These are phyloP conservation scores for Lactarius evosmus DNA, from an alignment of 768 basidiomycete genomes.

Conservation along the genomic window DNA sequence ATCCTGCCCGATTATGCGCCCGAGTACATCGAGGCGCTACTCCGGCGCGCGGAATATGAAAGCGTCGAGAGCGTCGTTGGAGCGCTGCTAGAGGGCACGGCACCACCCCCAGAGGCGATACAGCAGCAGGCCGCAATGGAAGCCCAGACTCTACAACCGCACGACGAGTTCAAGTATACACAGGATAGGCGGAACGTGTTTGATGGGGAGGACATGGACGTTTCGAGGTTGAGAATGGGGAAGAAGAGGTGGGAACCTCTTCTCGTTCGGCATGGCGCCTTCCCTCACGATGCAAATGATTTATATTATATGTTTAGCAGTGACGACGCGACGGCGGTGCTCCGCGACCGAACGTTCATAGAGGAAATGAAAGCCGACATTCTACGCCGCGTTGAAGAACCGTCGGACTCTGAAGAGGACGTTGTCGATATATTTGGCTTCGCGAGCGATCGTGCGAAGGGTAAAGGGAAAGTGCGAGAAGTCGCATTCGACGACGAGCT, in stretches of 20 bases:
- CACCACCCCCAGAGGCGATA: conserved; percentile 42
- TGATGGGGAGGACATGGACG: conserved; percentile 68
- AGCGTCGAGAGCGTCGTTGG: conserved; percentile 61
- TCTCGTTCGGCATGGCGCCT: not conserved
- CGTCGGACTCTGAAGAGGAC: conserved; percentile 56
- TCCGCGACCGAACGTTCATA: conserved; percentile 57
- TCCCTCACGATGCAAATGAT: conserved; percentile 1
- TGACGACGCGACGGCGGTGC: conserved; percentile 43
- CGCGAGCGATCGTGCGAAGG: conserved; percentile 20
- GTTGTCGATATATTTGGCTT: conserved; percentile 38
- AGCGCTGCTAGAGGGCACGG: conserved; percentile 73
- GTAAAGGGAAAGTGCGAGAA: conserved; percentile 31
- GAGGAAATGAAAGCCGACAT: conserved; percentile 83
- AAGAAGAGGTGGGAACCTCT: conserved; percentile 53
- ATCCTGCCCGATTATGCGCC: conserved; percentile 63
- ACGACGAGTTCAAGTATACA: conserved; percentile 33
- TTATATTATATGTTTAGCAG: conserved; percentile 34
- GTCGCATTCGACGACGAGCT: conserved; percentile 55
- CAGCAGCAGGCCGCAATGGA: conserved; percentile 27
- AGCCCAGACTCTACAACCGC: conserved; percentile 10
- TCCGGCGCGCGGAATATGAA: conserved; percentile 46
- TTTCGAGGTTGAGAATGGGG: conserved; percentile 54
- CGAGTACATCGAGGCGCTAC: conserved; percentile 55
- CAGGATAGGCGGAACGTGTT: conserved; percentile 68
- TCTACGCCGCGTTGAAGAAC: conserved; percentile 67